Conservation (phyloP, 1,284 basidiomycete species). For the Boletus sp. region DNA sequence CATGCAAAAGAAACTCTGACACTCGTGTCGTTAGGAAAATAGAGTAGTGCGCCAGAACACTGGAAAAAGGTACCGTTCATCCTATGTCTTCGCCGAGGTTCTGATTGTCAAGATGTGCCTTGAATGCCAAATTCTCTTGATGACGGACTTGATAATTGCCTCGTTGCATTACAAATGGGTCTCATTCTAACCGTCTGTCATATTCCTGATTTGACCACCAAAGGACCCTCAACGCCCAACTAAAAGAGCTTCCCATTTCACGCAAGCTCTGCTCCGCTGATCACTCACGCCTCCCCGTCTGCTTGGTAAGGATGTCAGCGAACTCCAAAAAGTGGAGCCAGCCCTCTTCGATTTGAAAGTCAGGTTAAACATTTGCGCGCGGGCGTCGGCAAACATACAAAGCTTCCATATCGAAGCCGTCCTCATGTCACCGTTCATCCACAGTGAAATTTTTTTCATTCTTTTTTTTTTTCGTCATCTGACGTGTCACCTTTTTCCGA, state of each 20-base stretch:
- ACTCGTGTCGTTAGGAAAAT: not conserved
- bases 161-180: conserved; percentile 18
- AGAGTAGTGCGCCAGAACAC: conserved; percentile 5
- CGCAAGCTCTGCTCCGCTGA: conserved; percentile 12
- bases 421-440: conserved; percentile 1
- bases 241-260: not conserved
- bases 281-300: conserved; percentile 11
- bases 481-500: not conserved
- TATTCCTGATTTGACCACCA: not conserved
- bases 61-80: conserved; percentile 11
- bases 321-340: conserved; percentile 5
- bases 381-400: not conserved
- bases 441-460: not conserved
- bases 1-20: conserved; percentile 2
- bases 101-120: conserved; percentile 3
- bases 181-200: not conserved
- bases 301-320: conserved; percentile 3
- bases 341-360: conserved; percentile 10
- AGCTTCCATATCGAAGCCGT: conserved; percentile 6
- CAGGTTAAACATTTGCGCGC: not conserved
- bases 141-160: conserved; percentile 5
- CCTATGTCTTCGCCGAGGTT: not conserved
- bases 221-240: not conserved
- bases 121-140: not conserved
- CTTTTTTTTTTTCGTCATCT: too few relatives aligned